Conservation (phyloP, 2,329 filamentous ascomycete species). For the Claviceps monticola region DNA sequence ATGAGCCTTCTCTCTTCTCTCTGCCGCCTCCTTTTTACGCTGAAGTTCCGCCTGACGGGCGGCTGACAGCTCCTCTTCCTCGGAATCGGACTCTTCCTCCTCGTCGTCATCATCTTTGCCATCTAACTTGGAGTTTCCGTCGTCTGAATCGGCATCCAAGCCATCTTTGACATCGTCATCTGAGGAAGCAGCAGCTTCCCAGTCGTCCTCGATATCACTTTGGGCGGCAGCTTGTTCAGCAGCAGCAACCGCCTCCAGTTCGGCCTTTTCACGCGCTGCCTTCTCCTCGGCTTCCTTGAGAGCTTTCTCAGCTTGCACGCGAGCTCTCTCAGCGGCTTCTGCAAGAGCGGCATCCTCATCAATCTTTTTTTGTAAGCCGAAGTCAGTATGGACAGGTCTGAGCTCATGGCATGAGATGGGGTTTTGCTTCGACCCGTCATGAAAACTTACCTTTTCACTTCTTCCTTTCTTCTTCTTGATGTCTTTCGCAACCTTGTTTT, state of each 20-base stretch:
- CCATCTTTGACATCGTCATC: slow-evolving; percentile 71
- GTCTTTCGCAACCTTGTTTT: slow-evolving; percentile 66
- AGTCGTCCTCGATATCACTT: slow-evolving; percentile 64
- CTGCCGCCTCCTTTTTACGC: slow-evolving; percentile 77
- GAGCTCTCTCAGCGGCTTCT: slow-evolving; percentile 62
- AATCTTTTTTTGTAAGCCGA: slow-evolving; percentile 26
- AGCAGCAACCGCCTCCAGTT: slow-evolving; percentile 39
- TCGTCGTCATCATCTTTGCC: slow-evolving; percentile 14
- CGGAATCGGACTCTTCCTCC: slow-evolving; percentile 18
- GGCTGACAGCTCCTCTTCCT: slow-evolving; percentile 65
- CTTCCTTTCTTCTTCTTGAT: slow-evolving; percentile 66
- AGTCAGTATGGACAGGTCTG: slow-evolving; percentile 1
- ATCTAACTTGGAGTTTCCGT: slow-evolving; percentile 33
- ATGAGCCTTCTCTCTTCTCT: slow-evolving; percentile 76
- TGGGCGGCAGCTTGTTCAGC: slow-evolving; percentile 39
- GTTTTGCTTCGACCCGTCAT: not conserved
- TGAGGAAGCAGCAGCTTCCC: slow-evolving; percentile 72
- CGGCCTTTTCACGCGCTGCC: slow-evolving; percentile 42
- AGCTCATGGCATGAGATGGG: not conserved
- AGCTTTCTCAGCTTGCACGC: slow-evolving; percentile 51
- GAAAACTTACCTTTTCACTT: slow-evolving; percentile 35
- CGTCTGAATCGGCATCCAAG: slow-evolving; percentile 80
- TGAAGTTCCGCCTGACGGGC: slow-evolving; percentile 57
- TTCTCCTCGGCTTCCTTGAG: slow-evolving; percentile 49
- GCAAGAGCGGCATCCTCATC: slow-evolving; percentile 69